Conservation (phyloP, 2,329 filamentous ascomycete genomes). For the Aureobasidium uvarum region DNA sequence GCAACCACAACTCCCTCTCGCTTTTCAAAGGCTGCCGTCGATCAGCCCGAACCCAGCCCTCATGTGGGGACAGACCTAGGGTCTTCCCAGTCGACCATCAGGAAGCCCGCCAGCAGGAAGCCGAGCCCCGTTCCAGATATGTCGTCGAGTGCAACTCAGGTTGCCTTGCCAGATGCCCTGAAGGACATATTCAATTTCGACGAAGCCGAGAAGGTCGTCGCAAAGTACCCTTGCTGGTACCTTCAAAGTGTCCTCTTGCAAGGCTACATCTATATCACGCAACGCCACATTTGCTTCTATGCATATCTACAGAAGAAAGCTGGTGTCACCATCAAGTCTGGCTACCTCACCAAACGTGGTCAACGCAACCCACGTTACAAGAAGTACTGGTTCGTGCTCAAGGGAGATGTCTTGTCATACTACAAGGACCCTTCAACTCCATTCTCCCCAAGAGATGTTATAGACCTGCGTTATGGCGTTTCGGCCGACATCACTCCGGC, state of each 20-base stretch:
- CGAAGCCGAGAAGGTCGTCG: constrained; percentile 76
- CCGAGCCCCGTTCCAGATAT: constrained; percentile 30
- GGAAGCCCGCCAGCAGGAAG: constrained; percentile 31
- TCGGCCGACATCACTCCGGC: constrained; percentile 71
- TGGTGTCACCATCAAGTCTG: constrained; percentile 71
- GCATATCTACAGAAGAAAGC: constrained; percentile 94
- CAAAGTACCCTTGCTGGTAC: constrained; percentile 90
- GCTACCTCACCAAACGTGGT: constrained; percentile 83
- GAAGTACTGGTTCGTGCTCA: constrained; percentile 89
- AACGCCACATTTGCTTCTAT: constrained; percentile 93
- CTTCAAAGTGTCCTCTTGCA: constrained; percentile 88
- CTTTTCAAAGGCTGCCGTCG: constrained; percentile 31
- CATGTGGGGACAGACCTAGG: constrained; percentile 50
- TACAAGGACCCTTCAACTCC: constrained; percentile 78
- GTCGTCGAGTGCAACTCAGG: constrained; percentile 21
- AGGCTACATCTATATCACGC: constrained; percentile 93
- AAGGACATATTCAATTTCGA: constrained; percentile 76
- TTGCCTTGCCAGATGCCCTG: constrained; percentile 27
- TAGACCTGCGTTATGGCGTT: constrained; percentile 88
- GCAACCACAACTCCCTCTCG: constrained; percentile 16
- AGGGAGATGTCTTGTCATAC: constrained; percentile 89
- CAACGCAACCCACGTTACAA: constrained; percentile 83
- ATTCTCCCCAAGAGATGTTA: constrained; percentile 88
- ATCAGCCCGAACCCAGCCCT: constrained; percentile 69
- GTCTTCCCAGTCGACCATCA: constrained; percentile 33